Evolutionary conservation across 176 grass and related monocot species (phyloP).

Genomic region (Pontederia crassipes): DNA sequence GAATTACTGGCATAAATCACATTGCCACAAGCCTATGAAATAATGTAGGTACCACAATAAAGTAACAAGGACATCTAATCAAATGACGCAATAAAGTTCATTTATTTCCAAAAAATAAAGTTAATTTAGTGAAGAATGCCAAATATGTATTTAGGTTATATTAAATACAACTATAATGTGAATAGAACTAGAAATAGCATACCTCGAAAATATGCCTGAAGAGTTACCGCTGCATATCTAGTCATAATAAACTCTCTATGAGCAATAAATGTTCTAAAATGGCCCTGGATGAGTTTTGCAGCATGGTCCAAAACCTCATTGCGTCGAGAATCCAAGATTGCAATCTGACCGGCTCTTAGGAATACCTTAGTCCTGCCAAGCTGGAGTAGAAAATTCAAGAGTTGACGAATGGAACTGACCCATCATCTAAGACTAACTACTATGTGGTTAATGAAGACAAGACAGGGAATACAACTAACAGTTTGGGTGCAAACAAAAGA

Average conservation of each 20-base stretch:
- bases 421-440: not conserved
- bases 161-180: not conserved
- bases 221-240: constrained; percentile 50
- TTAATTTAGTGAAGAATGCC: too few species aligned
- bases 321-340: constrained; percentile 67
- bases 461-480: too few species aligned
- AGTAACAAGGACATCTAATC: too few species aligned
- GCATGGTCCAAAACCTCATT: constrained; percentile 91
- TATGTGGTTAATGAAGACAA: too few species aligned
- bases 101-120: too few species aligned
- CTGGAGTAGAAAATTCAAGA: constrained; percentile 37
- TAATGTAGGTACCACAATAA: too few species aligned
- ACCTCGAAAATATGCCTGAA: constrained; percentile 95
- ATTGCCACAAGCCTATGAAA: too few species aligned
- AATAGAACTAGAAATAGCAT: not conserved
- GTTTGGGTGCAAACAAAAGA: too few species aligned
- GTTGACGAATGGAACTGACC: not conserved
- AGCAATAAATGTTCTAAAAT: constrained; percentile 58
- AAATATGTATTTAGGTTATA: not conserved
- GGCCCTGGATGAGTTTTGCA: constrained; percentile 63
- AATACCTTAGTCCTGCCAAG: constrained; percentile 86
- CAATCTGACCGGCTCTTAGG: constrained; percentile 90
- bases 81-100: too few species aligned
- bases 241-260: constrained; percentile 59
- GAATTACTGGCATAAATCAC: not conserved